Percentiles rank a stretch among this genome's conserved stretches.
Evolutionary conservation across 139 green algal species (phyloP).

Genomic region (Auxenochlorella protothecoides): DNA sequence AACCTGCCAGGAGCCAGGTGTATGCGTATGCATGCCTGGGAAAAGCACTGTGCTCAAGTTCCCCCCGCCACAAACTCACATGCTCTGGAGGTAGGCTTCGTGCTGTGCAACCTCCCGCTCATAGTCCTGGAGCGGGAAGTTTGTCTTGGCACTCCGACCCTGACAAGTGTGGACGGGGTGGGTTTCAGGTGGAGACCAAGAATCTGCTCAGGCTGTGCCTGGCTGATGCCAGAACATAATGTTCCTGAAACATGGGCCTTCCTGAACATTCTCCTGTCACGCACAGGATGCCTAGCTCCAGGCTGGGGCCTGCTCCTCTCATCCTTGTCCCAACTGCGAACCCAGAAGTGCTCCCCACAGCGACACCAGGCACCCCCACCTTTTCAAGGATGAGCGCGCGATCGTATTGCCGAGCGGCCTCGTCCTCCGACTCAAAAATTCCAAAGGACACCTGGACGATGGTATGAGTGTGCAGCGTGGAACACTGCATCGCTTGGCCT

Average conservation of each 20-base stretch:
- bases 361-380: not conserved
- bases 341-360: not conserved
- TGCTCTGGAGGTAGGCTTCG: constrained; percentile 6
- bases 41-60: not conserved
- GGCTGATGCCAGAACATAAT: not conserved
- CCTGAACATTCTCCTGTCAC: too few species aligned
- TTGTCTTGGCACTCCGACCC: constrained; percentile 50
- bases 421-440: constrained; percentile 49
- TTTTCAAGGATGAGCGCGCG: constrained; percentile 56
- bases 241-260: not conserved
- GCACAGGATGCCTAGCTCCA: not conserved
- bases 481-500: not conserved
- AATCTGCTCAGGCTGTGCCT: too few species aligned
- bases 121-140: constrained; percentile 54
- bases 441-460: constrained; percentile 50
- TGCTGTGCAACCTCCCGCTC: constrained; percentile 34
- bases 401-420: constrained; percentile 56
- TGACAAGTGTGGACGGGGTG: not conserved
- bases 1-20: too few species aligned
- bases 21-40: not conserved
- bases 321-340: too few species aligned
- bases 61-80: not conserved
- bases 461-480: not conserved
- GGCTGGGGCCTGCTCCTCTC: not conserved
- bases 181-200: not conserved